Evolutionary conservation across 176 grass and related monocot genomes (phyloP), one percentile per base, ranked within the genome.

Genomic region (Microstegium vimineum): DNA sequence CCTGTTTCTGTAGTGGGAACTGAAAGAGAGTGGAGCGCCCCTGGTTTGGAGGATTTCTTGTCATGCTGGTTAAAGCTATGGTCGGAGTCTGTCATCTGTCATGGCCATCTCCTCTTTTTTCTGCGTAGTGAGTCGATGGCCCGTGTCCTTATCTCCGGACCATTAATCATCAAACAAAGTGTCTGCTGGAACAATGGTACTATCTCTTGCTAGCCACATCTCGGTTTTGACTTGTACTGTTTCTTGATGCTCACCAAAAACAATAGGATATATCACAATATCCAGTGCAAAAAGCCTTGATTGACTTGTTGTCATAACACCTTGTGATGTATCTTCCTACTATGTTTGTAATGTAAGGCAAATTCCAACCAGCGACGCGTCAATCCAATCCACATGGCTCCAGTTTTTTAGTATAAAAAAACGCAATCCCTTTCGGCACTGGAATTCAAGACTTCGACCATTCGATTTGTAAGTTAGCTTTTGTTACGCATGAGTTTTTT

Each of bases 41-140:
- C 5, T 2, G 26, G 62, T 70, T 75, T 60, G 49, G 51, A 32
- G 30, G 63, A 56, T 33, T 63, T 20, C 20, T 41, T 27, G 34
- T 59, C 33, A 60, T 80, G 68, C 32, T 62, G 41, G 43, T 79
- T 46, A 65, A 66, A 84, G 75, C 36, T 47, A 17, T 79, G 68
- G 11, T 67, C 3, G 1, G 43, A 66, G 57, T 17, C 13, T 69
- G 9, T 76, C 35, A 65, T 16, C n/a, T 65, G 66, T n/a, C 12
- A n/a, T 1, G 46, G 59, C 17, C 22, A n/a, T 54, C n/a, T n/a
- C n/a, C 56, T 15, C 0, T 51, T 15, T 32, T 52, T 66, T 51
- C 2, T 25, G 61, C 25, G 2, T 30, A 40, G n/a, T 79, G 67
- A 84, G 73, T 59, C 36, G 73, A 60, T 59, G 34, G 12, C 16